A percentile compares a stretch with the other conserved stretches of the same genome.
These are phyloP conservation scores for Boletellus ananas DNA, from an alignment of 768 basidiomycete genomes.

Conservation along the genomic window DNA sequence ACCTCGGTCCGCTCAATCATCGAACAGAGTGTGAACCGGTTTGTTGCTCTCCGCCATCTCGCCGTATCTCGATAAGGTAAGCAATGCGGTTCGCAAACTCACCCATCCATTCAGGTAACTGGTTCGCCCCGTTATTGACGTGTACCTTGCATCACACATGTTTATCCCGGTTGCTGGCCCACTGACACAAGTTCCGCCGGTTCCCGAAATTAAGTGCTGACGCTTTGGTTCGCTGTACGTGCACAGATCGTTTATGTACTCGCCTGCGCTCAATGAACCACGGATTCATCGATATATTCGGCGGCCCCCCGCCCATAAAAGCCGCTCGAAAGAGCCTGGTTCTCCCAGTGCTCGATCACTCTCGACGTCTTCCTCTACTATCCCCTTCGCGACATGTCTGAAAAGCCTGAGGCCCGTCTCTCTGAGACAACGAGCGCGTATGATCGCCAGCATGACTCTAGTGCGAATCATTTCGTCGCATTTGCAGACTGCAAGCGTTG, in stretches of 20 bases:
- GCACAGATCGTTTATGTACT: not conserved
- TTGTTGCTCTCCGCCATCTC: no score
- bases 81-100: no score
- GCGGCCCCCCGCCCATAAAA: conserved; percentile 22
- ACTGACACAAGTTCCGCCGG: no score
- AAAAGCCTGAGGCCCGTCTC: conserved; percentile 14
- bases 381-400: conserved; percentile 20
- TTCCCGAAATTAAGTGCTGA: conserved; percentile 4
- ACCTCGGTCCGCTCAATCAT: no score
- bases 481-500: conserved; percentile 34
- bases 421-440: conserved; percentile 21
- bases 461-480: conserved; percentile 5
- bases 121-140: no score
- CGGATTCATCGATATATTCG: not conserved
- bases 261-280: not conserved
- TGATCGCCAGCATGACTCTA: conserved; percentile 5
- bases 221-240: conserved; percentile 2
- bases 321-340: not conserved
- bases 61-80: no score
- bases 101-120: no score
- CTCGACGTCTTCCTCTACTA: not conserved
- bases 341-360: not conserved
- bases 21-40: no score
- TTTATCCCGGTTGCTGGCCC: no score
- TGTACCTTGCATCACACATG: no score